Evolutionary conservation across 805 yeast species (phyloP), one percentile per base, ranked within the genome.

Genomic region (Candida loeiensis): DNA sequence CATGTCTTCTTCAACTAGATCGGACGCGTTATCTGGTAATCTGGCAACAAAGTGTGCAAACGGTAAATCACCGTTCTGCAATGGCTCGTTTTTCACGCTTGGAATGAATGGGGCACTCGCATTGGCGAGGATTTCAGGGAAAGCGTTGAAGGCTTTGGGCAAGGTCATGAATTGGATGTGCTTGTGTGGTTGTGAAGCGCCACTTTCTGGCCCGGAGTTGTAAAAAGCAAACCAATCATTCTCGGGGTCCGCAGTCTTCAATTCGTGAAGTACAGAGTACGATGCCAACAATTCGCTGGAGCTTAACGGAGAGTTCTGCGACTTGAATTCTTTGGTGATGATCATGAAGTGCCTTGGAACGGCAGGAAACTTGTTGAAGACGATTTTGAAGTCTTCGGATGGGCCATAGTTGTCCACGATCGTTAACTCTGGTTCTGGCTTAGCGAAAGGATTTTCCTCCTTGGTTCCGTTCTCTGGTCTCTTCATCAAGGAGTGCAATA

Each of bases 171-270:
- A 80, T 63, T 93, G 99, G 46, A 93, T 62, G 63, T 91, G 99
- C 57, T 86, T 88, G 65, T 91, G 99, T 35, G 85, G 82, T 54
- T 89, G 93, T 0, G 96, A 88, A n/a, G 96, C 95, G 1, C 98
- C 99, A 46, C 95, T 79, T 50, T 79, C 73, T 14, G 80, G 79
- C 6, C 99, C 99, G 55, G 87, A 80, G 61, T 91, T 91, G 73
- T 79, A 91, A 61, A 91, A 91, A 0, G 89, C 89, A 57, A 90
- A 70, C 71, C 85, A 82, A 41, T 76, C 71, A 16, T 57, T 63
- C 2, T 55, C 37, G 46, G 45, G 59, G 41, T 61, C 59, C 4
- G 44, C 49, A 8, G 51, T 43, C 51, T 78, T 77, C 37, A 84
- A 64, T 13, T 63, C 64, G 12, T 60, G 56, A 45, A 91, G 64